Conservation (phyloP, 2,329 filamentous ascomycete species). For the Cordyceps javanica region DNA sequence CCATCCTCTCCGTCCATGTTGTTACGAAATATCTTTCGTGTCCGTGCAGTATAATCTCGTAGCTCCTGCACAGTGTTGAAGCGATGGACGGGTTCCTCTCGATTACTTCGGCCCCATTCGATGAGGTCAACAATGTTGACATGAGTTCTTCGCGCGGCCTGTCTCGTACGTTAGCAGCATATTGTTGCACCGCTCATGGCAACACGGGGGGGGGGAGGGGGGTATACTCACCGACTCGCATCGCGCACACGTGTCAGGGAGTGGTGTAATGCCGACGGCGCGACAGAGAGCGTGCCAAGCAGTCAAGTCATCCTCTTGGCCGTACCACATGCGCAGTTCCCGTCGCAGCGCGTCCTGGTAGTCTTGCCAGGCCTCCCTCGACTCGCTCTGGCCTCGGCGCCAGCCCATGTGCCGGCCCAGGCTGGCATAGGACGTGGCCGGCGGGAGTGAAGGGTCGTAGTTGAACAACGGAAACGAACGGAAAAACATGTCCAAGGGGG, state of each 20-base stretch:
- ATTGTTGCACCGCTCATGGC: not conserved
- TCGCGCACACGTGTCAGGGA: not conserved
- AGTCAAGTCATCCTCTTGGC: conserved; percentile 5
- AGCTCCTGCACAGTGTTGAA: not conserved
- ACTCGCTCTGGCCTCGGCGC: not conserved
- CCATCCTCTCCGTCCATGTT: not conserved
- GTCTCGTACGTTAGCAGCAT: not conserved
- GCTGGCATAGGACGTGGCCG: not conserved
- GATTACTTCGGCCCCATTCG: conserved; percentile 15
- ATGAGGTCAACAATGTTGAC: conserved; percentile 12
- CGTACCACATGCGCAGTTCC: conserved; percentile 2
- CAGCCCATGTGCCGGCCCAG: not conserved
- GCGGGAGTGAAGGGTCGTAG: conserved; percentile 6
- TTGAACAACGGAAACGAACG: conserved; percentile 11
- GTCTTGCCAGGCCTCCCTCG: not conserved
- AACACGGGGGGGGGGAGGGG: too few relatives aligned
- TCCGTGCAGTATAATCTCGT: not conserved
- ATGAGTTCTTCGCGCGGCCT: conserved; percentile 7
- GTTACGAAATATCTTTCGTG: not conserved
- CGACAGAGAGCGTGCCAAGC: conserved; percentile 7
- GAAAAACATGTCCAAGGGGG: conserved; percentile 17
- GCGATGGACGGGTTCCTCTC: not conserved
- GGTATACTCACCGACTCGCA: too few relatives aligned
- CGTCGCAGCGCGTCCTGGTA: conserved; percentile 7
- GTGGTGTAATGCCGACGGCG: conserved; percentile 1